A percentile compares a stretch with the other conserved stretches of the same genome.
Evolutionary conservation across 805 yeast genomes (phyloP).

Genomic region (Groenewaldozyma salmanticensis): DNA sequence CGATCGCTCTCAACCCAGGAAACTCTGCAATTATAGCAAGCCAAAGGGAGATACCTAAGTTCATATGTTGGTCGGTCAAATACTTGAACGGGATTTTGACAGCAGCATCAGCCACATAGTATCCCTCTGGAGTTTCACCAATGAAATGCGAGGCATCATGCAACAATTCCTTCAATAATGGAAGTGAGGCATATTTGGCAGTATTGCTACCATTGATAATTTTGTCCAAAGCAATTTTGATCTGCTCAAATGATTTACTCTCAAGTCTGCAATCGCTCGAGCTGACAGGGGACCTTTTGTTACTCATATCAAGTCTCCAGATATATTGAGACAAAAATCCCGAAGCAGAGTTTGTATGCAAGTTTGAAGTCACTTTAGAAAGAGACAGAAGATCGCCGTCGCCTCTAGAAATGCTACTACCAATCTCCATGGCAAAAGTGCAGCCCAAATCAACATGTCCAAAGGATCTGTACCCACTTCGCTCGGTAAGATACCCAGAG

Average conservation of each 20-base stretch:
- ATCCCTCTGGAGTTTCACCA: constrained; percentile 11
- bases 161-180: constrained; percentile 20
- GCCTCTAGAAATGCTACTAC: constrained; percentile 56
- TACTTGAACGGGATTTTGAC: constrained; percentile 54
- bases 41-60: constrained; percentile 71
- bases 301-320: constrained; percentile 44
- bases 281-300: constrained; percentile 1
- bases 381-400: constrained; percentile 57
- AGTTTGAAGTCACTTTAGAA: constrained; percentile 23
- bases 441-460: constrained; percentile 64
- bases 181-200: constrained; percentile 17
- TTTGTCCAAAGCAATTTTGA: background rate
- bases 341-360: constrained; percentile 47
- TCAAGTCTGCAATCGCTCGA: constrained; percentile 20
- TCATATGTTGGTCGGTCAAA: constrained; percentile 51
- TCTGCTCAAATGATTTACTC: constrained; percentile 12
- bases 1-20: constrained; percentile 44
- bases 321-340: constrained; percentile 68
- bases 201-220: constrained; percentile 11
- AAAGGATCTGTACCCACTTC: constrained; percentile 29
- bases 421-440: constrained; percentile 84
- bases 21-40: constrained; percentile 62
- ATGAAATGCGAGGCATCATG: constrained; percentile 35
- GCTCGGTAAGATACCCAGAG: constrained; percentile 60
- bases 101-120: constrained; percentile 18